Conservation (phyloP, 495 filamentous ascomycete species). For the Chaetomidium leptoderma region DNA sequence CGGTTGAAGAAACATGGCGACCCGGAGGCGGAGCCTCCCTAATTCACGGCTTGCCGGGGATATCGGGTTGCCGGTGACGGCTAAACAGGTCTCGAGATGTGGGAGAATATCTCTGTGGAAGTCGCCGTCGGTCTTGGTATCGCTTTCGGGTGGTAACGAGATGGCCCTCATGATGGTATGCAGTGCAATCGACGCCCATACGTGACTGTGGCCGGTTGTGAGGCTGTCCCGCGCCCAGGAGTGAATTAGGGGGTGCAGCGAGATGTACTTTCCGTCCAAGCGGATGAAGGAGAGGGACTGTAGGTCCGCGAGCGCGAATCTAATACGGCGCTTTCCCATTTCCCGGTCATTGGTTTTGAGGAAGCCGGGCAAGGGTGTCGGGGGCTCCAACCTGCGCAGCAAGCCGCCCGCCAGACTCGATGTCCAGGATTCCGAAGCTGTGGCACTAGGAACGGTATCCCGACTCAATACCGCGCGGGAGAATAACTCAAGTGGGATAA, state of each 20-base stretch:
- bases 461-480: background rate
- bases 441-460: background rate
- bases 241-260: background rate
- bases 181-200: too few species aligned
- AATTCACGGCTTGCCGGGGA: too few species aligned
- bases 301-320: background rate
- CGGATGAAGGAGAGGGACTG: background rate
- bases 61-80: too few species aligned
- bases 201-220: too few species aligned
- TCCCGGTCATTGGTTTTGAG: background rate
- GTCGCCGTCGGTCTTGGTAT: too few species aligned
- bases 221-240: background rate
- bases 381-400: background rate
- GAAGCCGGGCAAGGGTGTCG: background rate
- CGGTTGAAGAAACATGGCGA: background rate
- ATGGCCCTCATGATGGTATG: too few species aligned
- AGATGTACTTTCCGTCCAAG: background rate
- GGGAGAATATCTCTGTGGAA: too few species aligned
- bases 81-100: too few species aligned
- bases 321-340: background rate
- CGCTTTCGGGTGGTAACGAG: too few species aligned
- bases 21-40: too few species aligned
- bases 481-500: background rate
- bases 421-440: background rate
- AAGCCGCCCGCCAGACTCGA: background rate